Conservation (phyloP, 1,284 basidiomycete genomes). For the Puccinia sorghi region DNA sequence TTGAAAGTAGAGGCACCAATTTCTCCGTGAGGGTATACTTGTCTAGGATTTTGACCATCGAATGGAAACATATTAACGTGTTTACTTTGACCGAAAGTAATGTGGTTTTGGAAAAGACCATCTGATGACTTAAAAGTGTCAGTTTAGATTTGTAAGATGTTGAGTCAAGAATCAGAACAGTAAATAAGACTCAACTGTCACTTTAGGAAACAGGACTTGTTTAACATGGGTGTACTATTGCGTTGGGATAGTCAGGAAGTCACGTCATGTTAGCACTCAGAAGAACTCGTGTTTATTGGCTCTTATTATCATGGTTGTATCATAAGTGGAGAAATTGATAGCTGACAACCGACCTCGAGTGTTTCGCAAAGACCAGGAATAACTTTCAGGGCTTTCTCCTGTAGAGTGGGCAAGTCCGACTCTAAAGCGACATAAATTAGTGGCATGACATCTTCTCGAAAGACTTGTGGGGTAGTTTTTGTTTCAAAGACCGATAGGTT, state of each 20-base stretch:
- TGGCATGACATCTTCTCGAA: slow-evolving; percentile 88
- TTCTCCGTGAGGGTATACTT: slow-evolving; percentile 93
- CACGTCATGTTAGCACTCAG: slow-evolving; percentile 16
- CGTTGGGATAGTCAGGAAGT: background rate
- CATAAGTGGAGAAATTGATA: no score
- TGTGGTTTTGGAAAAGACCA: slow-evolving; percentile 57
- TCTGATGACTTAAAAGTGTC: slow-evolving; percentile 53
- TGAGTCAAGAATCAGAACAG: background rate
- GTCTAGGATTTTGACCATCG: slow-evolving; percentile 91
- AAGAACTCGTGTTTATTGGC: background rate
- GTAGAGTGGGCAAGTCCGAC: slow-evolving; percentile 82
- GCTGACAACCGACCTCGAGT: slow-evolving; percentile 71
- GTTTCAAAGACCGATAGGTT: slow-evolving; percentile 82
- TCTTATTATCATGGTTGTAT: no score
- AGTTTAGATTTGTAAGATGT: background rate
- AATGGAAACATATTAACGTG: slow-evolving; percentile 81
- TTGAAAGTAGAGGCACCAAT: slow-evolving; percentile 85
- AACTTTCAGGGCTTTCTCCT: slow-evolving; percentile 82
- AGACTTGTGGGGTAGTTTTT: slow-evolving; percentile 83
- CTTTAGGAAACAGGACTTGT: slow-evolving; percentile 84
- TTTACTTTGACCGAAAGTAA: slow-evolving; percentile 78
- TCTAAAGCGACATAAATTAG: slow-evolving; percentile 93
- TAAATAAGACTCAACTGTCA: slow-evolving; percentile 61
- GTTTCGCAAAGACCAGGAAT: slow-evolving; percentile 87
- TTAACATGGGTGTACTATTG: slow-evolving; percentile 53